Base-by-base conservation (phyloP, 805 yeast species). In the Zygoascus biomembranicola region DNA sequence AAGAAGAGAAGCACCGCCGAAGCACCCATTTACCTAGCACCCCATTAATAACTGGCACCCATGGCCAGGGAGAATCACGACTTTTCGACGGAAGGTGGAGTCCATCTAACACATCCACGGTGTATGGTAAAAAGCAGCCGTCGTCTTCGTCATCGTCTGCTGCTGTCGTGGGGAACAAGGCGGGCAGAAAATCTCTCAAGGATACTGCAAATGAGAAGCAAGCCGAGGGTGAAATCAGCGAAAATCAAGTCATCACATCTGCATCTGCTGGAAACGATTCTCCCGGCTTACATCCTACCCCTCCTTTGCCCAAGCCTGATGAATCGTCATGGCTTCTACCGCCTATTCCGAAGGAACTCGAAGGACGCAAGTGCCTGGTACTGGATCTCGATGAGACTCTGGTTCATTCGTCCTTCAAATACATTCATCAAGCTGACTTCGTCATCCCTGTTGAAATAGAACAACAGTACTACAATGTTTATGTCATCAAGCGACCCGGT, bases 371-470 rank as follows among this genome's bases (percentile, higher is more conserved):
- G 69, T 90, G 97, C 69, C 77, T 94, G 35, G 87, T 94, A 13
- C 75, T 94, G 52, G 99, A 94, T 70, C 73, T 94, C 58, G 99
- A 94, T 69, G 99, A 94, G 70, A 94, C 99, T 2, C 77, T 94
- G 55, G 99, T 94, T 32, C 99, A 94, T 69, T 87, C 96, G 1
- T 85, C 95, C 6, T 94, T 94, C 75, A 90, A 92, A 69, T 89
- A 85, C 68, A 77, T 94, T 54, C 81, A 95, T 55, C 85, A 90
- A 46, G 96, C 97, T 1, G 99, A 94, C 71, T 94, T 94, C 71
- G 95, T 95, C 47, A 88, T 94, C 49, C 98, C 99, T 14, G 99
- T 94, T 51, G 98, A 92, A 68, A 92, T 94, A 58, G 98, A 94
- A 63, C 84, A 84, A 62, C 92, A 87, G 67, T 77, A 84, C 32